Evolutionary conservation across 1,139 yeast genomes (phyloP).

Genomic region (Hyphopichia khmerensis): DNA sequence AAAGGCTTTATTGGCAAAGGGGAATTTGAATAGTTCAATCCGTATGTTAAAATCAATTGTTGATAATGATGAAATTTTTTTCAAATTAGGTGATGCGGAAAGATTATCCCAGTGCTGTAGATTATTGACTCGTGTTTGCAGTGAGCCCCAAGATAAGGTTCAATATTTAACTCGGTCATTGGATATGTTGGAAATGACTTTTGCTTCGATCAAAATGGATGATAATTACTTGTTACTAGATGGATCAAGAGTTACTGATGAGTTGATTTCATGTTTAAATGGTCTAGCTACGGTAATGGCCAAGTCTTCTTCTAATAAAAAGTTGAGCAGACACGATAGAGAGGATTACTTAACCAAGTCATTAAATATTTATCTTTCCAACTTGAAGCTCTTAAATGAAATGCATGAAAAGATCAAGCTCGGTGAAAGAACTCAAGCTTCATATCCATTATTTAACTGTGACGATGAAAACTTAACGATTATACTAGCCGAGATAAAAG

Average conservation of each 20-base stretch:
- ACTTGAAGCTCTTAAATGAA: slow-evolving; percentile 25
- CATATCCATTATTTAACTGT: slow-evolving; percentile 40
- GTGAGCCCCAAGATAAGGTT: slow-evolving; percentile 26
- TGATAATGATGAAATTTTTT: slow-evolving; percentile 38
- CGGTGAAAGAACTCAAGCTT: slow-evolving; percentile 23
- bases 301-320: slow-evolving; percentile 11
- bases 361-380: slow-evolving; percentile 39
- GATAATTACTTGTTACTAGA: slow-evolving; percentile 24
- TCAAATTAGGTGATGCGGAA: slow-evolving; percentile 45
- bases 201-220: slow-evolving; percentile 26
- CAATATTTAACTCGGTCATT: slow-evolving; percentile 40
- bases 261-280: slow-evolving; percentile 33
- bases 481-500: slow-evolving; percentile 41
- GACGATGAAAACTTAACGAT: slow-evolving; percentile 28
- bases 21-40: slow-evolving; percentile 32
- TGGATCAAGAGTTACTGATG: slow-evolving; percentile 37
- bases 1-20: slow-evolving; percentile 43
- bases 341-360: slow-evolving; percentile 21
- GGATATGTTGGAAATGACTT: slow-evolving; percentile 34
- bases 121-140: slow-evolving; percentile 30
- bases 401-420: slow-evolving; percentile 20
- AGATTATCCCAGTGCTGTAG: slow-evolving; percentile 43
- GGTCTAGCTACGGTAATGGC: slow-evolving; percentile 36
- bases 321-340: slow-evolving; percentile 11
- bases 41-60: slow-evolving; percentile 30